Percentiles rank a stretch among this genome's conserved stretches.
phyloP scores from a whole-genome alignment of 441 rosid genomes.

The Euphorbia celastroides region DNA sequence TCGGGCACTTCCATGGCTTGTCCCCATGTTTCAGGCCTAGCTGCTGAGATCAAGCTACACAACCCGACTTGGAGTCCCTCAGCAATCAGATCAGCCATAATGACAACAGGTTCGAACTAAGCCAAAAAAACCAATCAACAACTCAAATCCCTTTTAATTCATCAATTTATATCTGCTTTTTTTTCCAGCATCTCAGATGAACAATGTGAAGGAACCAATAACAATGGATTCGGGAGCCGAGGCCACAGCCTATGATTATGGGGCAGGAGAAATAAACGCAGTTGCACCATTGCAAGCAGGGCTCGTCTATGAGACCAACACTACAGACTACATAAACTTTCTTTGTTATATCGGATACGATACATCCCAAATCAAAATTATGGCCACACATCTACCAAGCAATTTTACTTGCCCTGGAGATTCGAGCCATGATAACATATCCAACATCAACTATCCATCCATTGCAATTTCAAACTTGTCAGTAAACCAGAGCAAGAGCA shows the following conservation, averaged over 20 bases:
- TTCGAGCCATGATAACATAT: slow-evolving; percentile 38
- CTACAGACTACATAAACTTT: slow-evolving; percentile 58
- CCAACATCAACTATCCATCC: slow-evolving; percentile 70
- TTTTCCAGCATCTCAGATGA: slow-evolving; percentile 51
- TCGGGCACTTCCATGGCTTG: slow-evolving; percentile 92
- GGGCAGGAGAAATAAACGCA: slow-evolving; percentile 63
- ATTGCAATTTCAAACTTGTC: slow-evolving; percentile 44
- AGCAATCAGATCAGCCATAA: slow-evolving; percentile 61
- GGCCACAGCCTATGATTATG: slow-evolving; percentile 62
- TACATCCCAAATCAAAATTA: slow-evolving; percentile 33
- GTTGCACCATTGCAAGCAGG: slow-evolving; percentile 56
- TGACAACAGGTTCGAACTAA: slow-evolving; percentile 50
- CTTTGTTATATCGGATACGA: slow-evolving; percentile 67
- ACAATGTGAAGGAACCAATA: slow-evolving; percentile 49
- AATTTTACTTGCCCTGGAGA: slow-evolving; percentile 48
- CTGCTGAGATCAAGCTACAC: slow-evolving; percentile 47
- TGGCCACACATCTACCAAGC: slow-evolving; percentile 35
- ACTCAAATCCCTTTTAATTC: background rate
- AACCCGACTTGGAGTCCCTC: slow-evolving; percentile 63
- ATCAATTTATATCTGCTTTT: background rate
- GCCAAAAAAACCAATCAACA: background rate
- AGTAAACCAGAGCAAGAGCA: slow-evolving; percentile 30
- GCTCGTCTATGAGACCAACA: slow-evolving; percentile 62
- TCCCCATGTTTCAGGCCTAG: slow-evolving; percentile 70
- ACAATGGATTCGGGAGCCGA: slow-evolving; percentile 42